Evolutionary conservation across 257 asterid genomes (phyloP).

Genomic region (Solanum microdontum): DNA sequence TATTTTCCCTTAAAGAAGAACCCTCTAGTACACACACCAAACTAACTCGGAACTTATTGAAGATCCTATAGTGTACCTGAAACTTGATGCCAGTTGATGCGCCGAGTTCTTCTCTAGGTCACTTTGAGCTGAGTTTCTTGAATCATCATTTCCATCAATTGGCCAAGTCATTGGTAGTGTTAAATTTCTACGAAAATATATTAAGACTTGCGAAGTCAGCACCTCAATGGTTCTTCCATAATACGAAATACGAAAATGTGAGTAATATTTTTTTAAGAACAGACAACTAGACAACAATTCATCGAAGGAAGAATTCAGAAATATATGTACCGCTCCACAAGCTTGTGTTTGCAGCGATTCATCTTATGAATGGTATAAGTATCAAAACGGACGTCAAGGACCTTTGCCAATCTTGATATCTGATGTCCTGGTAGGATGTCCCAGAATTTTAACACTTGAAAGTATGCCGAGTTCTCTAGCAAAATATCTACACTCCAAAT

Average conservation of each 20-base stretch:
- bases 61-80: background rate
- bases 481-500: conserved; percentile 38
- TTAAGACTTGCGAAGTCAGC: background rate
- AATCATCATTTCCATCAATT: background rate
- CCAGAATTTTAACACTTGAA: conserved; percentile 37
- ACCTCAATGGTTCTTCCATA: background rate
- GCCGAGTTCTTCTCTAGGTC: background rate
- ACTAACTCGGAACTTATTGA: background rate
- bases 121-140: background rate
- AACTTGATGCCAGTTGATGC: background rate
- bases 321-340: conserved; percentile 10
- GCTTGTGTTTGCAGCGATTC: conserved; percentile 5
- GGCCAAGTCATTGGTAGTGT: conserved; percentile 15
- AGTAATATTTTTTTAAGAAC: no score
- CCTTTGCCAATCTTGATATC: conserved; percentile 9
- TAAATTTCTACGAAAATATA: conserved; percentile 6
- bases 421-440: conserved; percentile 17
- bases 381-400: background rate
- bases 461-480: conserved; percentile 6
- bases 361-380: background rate
- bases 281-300: background rate
- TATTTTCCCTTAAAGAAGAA: background rate
- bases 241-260: background rate
- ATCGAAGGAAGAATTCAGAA: background rate
- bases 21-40: background rate